A percentile compares a stretch with the other conserved stretches of the same genome.
Evolutionary conservation across 2,329 filamentous ascomycete genomes (phyloP).

Genomic region (Colletotrichum higginsianum): DNA sequence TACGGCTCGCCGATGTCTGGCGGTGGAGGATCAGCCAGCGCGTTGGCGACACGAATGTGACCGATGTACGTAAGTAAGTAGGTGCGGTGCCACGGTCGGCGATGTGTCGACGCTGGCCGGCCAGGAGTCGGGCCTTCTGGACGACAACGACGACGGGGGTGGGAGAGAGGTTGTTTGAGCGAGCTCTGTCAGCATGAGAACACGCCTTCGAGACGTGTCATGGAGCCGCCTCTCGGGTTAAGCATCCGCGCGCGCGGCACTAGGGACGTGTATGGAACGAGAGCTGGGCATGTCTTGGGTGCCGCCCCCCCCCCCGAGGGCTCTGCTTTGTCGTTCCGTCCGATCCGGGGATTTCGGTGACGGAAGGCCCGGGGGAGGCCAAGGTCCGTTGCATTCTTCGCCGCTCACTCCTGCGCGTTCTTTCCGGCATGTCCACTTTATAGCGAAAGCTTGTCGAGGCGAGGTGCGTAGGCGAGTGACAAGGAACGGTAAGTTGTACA

Average conservation of each 20-base stretch:
- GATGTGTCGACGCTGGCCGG: neutral
- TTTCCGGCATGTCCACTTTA: neutral
- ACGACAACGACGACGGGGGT: neutral
- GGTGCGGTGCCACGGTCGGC: slow-evolving; percentile 2
- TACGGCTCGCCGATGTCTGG: neutral
- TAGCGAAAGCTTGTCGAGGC: neutral
- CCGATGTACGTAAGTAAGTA: neutral
- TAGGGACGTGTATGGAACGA: neutral
- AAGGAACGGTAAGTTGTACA: no score
- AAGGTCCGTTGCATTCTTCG: neutral
- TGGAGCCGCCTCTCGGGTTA: no score
- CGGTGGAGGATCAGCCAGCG: neutral
- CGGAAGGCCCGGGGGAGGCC: neutral
- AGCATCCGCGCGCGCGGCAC: neutral
- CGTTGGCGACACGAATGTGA: slow-evolving; percentile 3
- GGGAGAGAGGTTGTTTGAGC: no score
- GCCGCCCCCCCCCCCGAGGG: no score
- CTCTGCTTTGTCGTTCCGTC: neutral
- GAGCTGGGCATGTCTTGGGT: neutral
- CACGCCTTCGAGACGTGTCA: neutral
- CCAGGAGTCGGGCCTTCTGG: neutral
- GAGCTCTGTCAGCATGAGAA: neutral
- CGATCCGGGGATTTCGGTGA: neutral
- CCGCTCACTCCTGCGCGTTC: neutral
- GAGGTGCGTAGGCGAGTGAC: neutral